Percentiles rank a stretch among this genome's conserved stretches.
Evolutionary conservation across 2,329 filamentous ascomycete genomes (phyloP).

Genomic region (Pseudocercospora pini-densiflorae): DNA sequence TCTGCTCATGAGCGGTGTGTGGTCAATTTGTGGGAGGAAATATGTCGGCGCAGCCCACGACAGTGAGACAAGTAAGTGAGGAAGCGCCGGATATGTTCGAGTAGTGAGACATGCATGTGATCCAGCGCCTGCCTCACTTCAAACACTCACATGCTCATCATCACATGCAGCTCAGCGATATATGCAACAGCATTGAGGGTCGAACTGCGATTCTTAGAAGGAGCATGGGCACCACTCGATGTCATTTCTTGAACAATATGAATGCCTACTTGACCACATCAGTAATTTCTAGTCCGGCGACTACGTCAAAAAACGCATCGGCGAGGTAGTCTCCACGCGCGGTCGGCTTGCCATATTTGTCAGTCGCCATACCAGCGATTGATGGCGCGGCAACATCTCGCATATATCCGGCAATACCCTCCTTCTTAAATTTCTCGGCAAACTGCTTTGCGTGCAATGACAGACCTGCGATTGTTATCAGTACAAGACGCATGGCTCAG

Average conservation of each 20-base stretch:
- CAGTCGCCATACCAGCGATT: slow-evolving; percentile 18
- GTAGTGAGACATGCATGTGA: neutral
- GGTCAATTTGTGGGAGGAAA: neutral
- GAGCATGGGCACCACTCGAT: too few relatives aligned
- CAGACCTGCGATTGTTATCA: neutral
- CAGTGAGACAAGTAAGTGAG: too few relatives aligned
- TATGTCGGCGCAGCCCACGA: too few relatives aligned
- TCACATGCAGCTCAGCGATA: neutral
- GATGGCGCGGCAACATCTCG: slow-evolving; percentile 15
- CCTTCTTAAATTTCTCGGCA: slow-evolving; percentile 20
- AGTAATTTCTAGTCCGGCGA: slow-evolving; percentile 18
- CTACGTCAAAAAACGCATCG: slow-evolving; percentile 21
- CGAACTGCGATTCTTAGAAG: too few relatives aligned
- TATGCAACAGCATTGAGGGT: too few relatives aligned
- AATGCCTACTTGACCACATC: slow-evolving; percentile 14
- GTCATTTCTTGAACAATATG: neutral
- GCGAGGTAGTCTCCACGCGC: slow-evolving; percentile 16
- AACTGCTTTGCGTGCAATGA: slow-evolving; percentile 16
- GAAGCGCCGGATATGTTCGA: neutral
- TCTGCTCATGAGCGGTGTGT: neutral
- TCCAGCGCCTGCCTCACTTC: neutral
- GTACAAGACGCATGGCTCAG: neutral
- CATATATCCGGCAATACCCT: slow-evolving; percentile 21
- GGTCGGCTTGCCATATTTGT: slow-evolving; percentile 17
- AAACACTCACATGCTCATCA: neutral